These are phyloP conservation scores for Cutaneotrichosporon mucoides DNA, from an alignment of 1,284 basidiomycete species.

Conservation along the genomic window DNA sequence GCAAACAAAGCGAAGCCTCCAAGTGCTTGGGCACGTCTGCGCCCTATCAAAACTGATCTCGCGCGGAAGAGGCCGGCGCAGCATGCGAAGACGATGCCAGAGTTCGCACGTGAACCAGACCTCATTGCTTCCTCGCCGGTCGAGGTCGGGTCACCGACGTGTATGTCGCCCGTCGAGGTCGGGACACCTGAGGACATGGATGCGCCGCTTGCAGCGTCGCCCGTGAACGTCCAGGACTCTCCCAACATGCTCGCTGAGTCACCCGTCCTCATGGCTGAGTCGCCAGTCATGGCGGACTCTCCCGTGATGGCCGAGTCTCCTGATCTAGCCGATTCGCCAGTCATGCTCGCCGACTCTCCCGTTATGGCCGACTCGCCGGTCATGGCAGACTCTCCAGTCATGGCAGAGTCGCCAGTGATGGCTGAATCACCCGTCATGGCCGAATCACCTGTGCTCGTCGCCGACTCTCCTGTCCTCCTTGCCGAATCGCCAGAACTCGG, in stretches of 20 bases:
- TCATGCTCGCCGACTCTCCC: constrained; percentile 2
- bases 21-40: not conserved
- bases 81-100: not conserved
- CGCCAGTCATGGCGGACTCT: constrained; percentile 3
- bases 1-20: too few species aligned
- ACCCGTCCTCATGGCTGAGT: not conserved
- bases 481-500: not conserved
- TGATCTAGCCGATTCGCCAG: not conserved
- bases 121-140: constrained; percentile 1
- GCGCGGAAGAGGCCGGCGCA: not conserved
- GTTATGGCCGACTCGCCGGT: constrained; percentile 8
- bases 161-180: not conserved
- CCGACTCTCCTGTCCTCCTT: constrained; percentile 1
- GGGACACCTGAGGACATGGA: constrained; percentile 1
- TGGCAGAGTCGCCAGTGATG: constrained; percentile 4
- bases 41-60: constrained; percentile 7
- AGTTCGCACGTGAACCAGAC: not conserved
- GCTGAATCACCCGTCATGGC: constrained; percentile 2
- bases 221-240: not conserved
- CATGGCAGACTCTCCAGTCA: constrained; percentile 9
- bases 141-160: constrained; percentile 3
- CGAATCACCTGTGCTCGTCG: constrained; percentile 1
- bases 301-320: constrained; percentile 4
- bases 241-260: constrained; percentile 1
- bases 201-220: not conserved